Evolutionary conservation across 2,329 filamentous ascomycete genomes (phyloP).

Genomic region (Fusarium sp.): DNA sequence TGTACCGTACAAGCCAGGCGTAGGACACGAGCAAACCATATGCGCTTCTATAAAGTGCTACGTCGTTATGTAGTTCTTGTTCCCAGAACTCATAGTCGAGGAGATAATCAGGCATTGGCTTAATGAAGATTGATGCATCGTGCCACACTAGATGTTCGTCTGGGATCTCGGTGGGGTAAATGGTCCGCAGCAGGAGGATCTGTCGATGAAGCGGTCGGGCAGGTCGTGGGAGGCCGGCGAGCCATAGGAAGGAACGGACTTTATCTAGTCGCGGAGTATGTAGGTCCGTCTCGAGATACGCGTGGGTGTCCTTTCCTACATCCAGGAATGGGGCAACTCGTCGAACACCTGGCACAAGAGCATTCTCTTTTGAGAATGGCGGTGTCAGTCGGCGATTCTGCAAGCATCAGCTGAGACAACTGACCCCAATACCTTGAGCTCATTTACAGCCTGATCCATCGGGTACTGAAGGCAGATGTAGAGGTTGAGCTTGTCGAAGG

Average conservation of each 20-base stretch:
- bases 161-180: background rate
- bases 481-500: no score
- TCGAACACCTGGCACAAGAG: background rate
- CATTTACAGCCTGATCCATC: background rate
- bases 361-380: background rate
- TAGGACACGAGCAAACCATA: background rate
- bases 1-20: background rate
- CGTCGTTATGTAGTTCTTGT: background rate
- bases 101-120: background rate
- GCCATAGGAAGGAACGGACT: background rate
- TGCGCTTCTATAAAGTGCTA: background rate
- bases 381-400: background rate
- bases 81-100: background rate
- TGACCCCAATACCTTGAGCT: background rate
- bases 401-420: background rate
- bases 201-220: background rate
- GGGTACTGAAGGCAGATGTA: background rate
- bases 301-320: background rate
- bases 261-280: background rate
- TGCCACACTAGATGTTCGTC: constrained; percentile 2
- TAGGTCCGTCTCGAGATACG: background rate
- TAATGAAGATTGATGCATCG: background rate
- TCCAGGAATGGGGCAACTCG: background rate
- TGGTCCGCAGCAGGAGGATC: background rate
- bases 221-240: background rate